Percentiles rank a stretch among this genome's conserved stretches.
These are phyloP conservation scores for Murraya koenigii DNA, from an alignment of 345 rosid species.

Conservation along the genomic window DNA sequence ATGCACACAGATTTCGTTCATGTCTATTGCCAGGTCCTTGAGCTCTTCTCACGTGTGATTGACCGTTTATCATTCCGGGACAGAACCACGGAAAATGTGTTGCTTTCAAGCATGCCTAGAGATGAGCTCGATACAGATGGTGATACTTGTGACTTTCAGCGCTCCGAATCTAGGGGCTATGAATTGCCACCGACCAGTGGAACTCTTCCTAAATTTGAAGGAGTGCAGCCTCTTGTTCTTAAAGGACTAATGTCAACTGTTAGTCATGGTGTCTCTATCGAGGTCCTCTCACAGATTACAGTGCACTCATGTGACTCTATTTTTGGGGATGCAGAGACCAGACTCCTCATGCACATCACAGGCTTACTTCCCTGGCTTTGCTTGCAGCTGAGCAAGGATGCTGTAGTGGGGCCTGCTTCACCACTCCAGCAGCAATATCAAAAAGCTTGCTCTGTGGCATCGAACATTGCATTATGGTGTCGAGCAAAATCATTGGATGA, in stretches of 20 bases:
- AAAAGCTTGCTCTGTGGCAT: slow-evolving; percentile 84
- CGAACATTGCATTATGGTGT: slow-evolving; percentile 84
- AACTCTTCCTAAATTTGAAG: slow-evolving; percentile 83
- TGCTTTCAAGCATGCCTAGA: slow-evolving; percentile 97
- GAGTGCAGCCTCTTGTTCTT: slow-evolving; percentile 96
- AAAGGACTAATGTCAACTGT: slow-evolving; percentile 93
- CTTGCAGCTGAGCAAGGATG: slow-evolving; percentile 78
- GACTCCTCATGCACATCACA: slow-evolving; percentile 95
- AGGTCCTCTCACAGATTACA: slow-evolving; percentile 82
- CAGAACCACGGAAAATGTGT: slow-evolving; percentile 91
- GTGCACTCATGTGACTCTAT: slow-evolving; percentile 95
- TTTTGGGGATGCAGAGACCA: slow-evolving; percentile 87
- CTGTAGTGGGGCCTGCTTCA: slow-evolving; percentile 51
- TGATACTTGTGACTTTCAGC: slow-evolving; percentile 59
- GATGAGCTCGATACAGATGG: slow-evolving; percentile 59
- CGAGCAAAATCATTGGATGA: slow-evolving; percentile 74
- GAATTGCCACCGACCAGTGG: slow-evolving; percentile 72
- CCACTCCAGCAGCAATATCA: slow-evolving; percentile 87
- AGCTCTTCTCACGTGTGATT: slow-evolving; percentile 92
- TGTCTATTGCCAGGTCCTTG: slow-evolving; percentile 96
- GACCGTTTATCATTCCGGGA: slow-evolving; percentile 85
- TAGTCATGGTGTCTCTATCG: slow-evolving; percentile 86
- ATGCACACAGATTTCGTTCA: slow-evolving; percentile 99
- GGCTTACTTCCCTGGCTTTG: slow-evolving; percentile 99
- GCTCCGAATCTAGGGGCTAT: slow-evolving; percentile 66